Evolutionary conservation across 495 filamentous ascomycete genomes (phyloP).

Genomic region (Aspergillus wentii): DNA sequence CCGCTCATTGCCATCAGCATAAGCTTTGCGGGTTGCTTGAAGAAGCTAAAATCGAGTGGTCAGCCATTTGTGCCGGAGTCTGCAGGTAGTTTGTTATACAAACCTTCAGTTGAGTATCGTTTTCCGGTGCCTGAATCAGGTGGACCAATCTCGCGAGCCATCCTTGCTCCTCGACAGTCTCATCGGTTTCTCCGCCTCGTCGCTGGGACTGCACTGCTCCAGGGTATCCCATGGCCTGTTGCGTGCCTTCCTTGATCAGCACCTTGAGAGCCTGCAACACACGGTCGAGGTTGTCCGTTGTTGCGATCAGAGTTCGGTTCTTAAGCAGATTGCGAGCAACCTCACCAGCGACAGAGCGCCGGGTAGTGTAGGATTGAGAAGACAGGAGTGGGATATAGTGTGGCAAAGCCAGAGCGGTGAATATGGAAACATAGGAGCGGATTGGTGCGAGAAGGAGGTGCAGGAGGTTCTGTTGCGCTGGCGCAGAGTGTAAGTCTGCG

Average conservation of each 20-base stretch:
- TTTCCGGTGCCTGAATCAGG: constrained; percentile 73
- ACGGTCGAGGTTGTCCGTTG: constrained; percentile 74
- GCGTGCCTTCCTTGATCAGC: constrained; percentile 86
- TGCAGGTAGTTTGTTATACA: too few species aligned
- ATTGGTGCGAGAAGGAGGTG: constrained; percentile 83
- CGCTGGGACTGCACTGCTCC: constrained; percentile 62
- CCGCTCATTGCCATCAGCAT: constrained; percentile 87
- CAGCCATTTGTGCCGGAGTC: too few species aligned
- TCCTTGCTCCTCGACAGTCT: constrained; percentile 96
- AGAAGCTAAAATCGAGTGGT: constrained; percentile 66
- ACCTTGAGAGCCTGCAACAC: constrained; percentile 84
- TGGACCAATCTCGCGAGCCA: constrained; percentile 92
- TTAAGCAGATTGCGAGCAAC: constrained; percentile 73
- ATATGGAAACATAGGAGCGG: constrained; percentile 85
- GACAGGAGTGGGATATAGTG: constrained; percentile 87
- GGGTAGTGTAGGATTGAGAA: constrained; percentile 88
- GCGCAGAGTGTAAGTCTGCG: constrained; percentile 83
- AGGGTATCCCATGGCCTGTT: constrained; percentile 78
- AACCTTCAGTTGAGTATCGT: constrained; percentile 88
- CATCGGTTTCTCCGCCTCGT: constrained; percentile 76
- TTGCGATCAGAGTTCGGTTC: constrained; percentile 73
- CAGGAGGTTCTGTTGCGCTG: constrained; percentile 82
- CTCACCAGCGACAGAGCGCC: constrained; percentile 84
- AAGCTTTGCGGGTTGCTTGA: constrained; percentile 82
- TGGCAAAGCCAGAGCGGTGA: constrained; percentile 87